Conservation (phyloP, 163 green algal genomes). For the Scenedesmus sp. region DNA sequence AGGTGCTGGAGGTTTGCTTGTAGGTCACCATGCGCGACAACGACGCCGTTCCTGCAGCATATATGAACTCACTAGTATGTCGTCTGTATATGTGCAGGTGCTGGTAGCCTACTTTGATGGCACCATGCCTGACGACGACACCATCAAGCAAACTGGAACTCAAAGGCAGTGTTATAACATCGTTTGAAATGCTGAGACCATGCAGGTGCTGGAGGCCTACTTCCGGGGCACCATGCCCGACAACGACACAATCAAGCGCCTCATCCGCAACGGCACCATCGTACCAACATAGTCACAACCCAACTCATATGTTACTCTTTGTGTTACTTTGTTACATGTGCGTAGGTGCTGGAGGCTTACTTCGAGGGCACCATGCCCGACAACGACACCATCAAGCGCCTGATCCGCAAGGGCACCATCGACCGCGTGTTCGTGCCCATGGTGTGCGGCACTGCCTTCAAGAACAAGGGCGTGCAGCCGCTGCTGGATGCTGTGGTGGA, state of each 20-base stretch:
- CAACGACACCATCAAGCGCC: slow-evolving; percentile 80
- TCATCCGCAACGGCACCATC: too few species aligned
- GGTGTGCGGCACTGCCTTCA: slow-evolving; percentile 96
- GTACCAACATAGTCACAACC: background rate
- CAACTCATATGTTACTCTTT: background rate
- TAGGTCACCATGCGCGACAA: slow-evolving; percentile 71
- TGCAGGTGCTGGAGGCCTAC: slow-evolving; percentile 50
- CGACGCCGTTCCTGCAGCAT: slow-evolving; percentile 71
- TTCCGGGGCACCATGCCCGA: slow-evolving; percentile 71
- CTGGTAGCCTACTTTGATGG: slow-evolving; percentile 64
- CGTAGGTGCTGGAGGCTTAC: slow-evolving; percentile 54
- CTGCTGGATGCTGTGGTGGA: slow-evolving; percentile 95
- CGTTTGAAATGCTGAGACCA: too few species aligned
- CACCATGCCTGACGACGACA: slow-evolving; percentile 63
- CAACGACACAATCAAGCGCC: slow-evolving; percentile 75
- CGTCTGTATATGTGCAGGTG: slow-evolving; percentile 19
- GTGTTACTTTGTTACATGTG: background rate
- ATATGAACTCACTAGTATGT: background rate
- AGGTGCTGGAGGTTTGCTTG: slow-evolving; percentile 56
- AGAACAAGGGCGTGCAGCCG: slow-evolving; percentile 99
- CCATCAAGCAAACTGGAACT: too few species aligned
- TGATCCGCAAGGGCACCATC: slow-evolving; percentile 96
- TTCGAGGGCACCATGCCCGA: slow-evolving; percentile 73
- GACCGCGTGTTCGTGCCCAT: slow-evolving; percentile 86
- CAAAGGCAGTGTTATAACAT: too few species aligned